Conservation (phyloP, 192 early-diverging fungal genomes). For the Coemansia sp. region DNA sequence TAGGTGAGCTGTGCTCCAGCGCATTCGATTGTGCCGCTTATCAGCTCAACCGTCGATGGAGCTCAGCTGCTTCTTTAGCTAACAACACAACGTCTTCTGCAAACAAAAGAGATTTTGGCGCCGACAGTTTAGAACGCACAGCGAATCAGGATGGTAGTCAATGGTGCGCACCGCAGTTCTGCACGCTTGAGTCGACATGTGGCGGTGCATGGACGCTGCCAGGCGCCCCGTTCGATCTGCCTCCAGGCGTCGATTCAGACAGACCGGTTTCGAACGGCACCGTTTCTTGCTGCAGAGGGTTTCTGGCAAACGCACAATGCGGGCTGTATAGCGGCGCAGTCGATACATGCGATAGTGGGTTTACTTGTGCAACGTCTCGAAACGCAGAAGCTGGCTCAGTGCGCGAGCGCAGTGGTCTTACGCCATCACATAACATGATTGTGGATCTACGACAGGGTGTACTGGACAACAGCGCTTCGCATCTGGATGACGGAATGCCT, state of each 20-base stretch:
- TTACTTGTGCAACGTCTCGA: conserved; percentile 24
- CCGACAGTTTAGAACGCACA: conserved; percentile 20
- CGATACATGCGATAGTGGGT: conserved; percentile 54
- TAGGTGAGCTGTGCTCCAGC: conserved; percentile 41
- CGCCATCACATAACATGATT: conserved; percentile 4
- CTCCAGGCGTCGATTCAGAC: conserved; percentile 33
- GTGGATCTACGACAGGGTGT: not conserved
- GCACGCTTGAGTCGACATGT: conserved; percentile 64
- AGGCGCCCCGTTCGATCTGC: conserved; percentile 37
- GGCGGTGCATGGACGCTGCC: conserved; percentile 61
- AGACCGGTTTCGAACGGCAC: conserved; percentile 21
- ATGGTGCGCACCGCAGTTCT: conserved; percentile 56
- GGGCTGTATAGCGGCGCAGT: conserved; percentile 51
- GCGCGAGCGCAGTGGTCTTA: not conserved
- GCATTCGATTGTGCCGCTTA: conserved; percentile 59
- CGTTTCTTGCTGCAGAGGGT: conserved; percentile 59
- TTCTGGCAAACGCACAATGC: conserved; percentile 44
- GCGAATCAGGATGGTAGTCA: not conserved
- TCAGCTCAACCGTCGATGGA: conserved; percentile 40
- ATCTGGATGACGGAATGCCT: conserved; percentile 27
- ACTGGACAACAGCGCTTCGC: conserved; percentile 3
- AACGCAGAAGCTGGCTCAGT: conserved; percentile 4
- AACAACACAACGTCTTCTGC: not conserved
- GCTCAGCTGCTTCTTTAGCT: not conserved
- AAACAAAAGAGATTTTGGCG: not conserved